phyloP scores from a whole-genome alignment of 257 asterid species.

The Fraxinus americana region DNA sequence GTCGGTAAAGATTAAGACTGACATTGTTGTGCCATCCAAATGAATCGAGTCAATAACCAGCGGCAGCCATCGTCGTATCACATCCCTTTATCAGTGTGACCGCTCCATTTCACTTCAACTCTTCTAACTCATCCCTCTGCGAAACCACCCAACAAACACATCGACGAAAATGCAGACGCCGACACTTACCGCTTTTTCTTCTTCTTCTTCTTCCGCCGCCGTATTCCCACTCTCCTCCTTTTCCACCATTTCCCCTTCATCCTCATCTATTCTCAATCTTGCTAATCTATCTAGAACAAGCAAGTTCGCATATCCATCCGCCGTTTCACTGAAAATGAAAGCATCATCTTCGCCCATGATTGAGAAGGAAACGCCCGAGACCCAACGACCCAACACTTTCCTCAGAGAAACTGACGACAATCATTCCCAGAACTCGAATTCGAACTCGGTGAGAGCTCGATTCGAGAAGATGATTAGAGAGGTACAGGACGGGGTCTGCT shows the following conservation, averaged over 20 bases:
- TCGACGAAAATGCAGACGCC: conserved; percentile 40
- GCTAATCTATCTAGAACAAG: conserved; percentile 11
- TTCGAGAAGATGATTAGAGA: conserved; percentile 94
- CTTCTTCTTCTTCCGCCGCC: conserved; percentile 28
- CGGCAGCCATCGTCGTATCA: background rate
- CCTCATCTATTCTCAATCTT: conserved; percentile 13
- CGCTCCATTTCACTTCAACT: background rate
- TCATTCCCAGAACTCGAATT: conserved; percentile 14
- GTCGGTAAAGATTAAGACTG: too few relatives aligned
- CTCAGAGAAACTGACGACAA: conserved; percentile 59
- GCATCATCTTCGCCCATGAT: conserved; percentile 52
- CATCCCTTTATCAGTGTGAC: background rate
- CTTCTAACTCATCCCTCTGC: conserved; percentile 3
- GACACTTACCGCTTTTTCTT: conserved; percentile 11
- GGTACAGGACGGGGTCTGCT: conserved; percentile 76
- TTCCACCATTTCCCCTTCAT: background rate
- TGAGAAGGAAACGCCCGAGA: conserved; percentile 61
- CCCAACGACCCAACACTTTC: conserved; percentile 63
- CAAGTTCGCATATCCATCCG: background rate
- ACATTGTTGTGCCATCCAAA: too few relatives aligned
- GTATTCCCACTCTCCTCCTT: conserved; percentile 22
- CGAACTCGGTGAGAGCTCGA: conserved; percentile 55
- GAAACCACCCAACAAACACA: conserved; percentile 25
- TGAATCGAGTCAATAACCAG: background rate
- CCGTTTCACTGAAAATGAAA: conserved; percentile 24